Conservation (phyloP, 495 filamentous ascomycete genomes). For the Penicillium subrubescens region DNA sequence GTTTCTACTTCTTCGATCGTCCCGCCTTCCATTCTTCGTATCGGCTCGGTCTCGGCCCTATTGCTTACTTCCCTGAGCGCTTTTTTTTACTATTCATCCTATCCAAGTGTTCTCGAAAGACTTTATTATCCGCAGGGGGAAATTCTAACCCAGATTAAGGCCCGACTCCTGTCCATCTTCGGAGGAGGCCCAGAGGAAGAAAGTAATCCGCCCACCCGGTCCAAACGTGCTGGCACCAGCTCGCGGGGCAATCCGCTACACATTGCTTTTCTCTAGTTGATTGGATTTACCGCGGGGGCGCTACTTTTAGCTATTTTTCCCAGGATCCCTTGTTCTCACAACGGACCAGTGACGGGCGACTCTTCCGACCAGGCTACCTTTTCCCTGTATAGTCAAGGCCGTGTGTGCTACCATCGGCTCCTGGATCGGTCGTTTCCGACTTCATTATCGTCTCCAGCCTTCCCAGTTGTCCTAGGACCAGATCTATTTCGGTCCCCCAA, state of each 20-base stretch:
- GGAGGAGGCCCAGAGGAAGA: neutral
- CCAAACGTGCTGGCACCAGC: neutral
- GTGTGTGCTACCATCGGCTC: constrained; percentile 27
- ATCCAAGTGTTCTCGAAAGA: neutral
- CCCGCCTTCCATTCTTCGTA: constrained; percentile 9
- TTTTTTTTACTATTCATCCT: neutral
- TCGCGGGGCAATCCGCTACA: constrained; percentile 17
- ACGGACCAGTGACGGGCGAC: constrained; percentile 26
- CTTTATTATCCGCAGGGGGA: neutral
- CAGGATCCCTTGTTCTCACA: constrained; percentile 21
- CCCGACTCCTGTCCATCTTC: neutral
- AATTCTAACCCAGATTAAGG: neutral
- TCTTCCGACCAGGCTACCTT: constrained; percentile 27
- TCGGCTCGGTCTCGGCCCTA: constrained; percentile 13
- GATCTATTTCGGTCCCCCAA: neutral
- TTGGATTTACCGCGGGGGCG: constrained; percentile 32
- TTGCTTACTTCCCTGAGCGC: constrained; percentile 4
- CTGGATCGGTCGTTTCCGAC: constrained; percentile 19
- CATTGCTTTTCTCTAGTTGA: constrained; percentile 13
- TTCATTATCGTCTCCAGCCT: constrained; percentile 11
- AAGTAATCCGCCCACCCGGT: neutral
- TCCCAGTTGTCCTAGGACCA: neutral
- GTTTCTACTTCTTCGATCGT: constrained; percentile 6
- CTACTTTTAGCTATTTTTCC: constrained; percentile 30
- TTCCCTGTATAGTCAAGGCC: constrained; percentile 24